A percentile compares a stretch with the other conserved stretches of the same genome.
Evolutionary conservation across 108 stramenopile genomes (phyloP).

Genomic region (Epithemia pelagica): DNA sequence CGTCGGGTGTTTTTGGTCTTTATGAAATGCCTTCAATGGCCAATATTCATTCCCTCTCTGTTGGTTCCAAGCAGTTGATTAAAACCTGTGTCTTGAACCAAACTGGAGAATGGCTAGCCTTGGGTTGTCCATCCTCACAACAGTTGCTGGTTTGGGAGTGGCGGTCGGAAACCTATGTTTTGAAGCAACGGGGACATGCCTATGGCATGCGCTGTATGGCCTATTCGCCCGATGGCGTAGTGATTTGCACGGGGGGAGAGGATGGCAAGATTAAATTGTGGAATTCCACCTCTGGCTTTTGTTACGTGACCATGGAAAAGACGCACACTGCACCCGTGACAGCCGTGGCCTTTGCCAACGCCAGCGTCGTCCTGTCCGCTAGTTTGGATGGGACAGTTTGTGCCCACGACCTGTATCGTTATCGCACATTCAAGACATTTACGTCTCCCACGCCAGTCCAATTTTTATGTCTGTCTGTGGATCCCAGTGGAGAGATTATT

Average conservation of each 20-base stretch:
- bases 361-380: conserved; percentile 86
- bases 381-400: conserved; percentile 96
- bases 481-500: conserved; percentile 92
- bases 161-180: conserved; percentile 95
- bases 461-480: conserved; percentile 91
- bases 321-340: conserved; percentile 93
- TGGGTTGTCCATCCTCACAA: conserved; percentile 88
- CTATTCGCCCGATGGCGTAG: conserved; percentile 90
- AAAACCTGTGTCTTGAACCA: conserved; percentile 72
- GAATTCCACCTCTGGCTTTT: conserved; percentile 94
- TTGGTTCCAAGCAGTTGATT: conserved; percentile 67
- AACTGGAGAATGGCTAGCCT: conserved; percentile 95
- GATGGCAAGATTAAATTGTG: conserved; percentile 98
- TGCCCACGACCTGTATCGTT: conserved; percentile 94
- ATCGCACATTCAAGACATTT: conserved; percentile 93
- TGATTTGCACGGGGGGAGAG: conserved; percentile 95
- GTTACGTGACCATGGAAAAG: conserved; percentile 93
- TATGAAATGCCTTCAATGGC: conserved; percentile 89
- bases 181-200: conserved; percentile 98
- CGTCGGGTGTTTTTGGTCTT: conserved; percentile 91
- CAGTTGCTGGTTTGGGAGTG: conserved; percentile 99
- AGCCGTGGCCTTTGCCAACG: conserved; percentile 82
- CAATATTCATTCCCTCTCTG: conserved; percentile 87
- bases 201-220: conserved; percentile 91
- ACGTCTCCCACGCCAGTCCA: conserved; percentile 88